Percentiles rank a stretch among this genome's conserved stretches.
phyloP scores from a whole-genome alignment of 1,284 basidiomycete genomes.

The Marasmius oreades region DNA sequence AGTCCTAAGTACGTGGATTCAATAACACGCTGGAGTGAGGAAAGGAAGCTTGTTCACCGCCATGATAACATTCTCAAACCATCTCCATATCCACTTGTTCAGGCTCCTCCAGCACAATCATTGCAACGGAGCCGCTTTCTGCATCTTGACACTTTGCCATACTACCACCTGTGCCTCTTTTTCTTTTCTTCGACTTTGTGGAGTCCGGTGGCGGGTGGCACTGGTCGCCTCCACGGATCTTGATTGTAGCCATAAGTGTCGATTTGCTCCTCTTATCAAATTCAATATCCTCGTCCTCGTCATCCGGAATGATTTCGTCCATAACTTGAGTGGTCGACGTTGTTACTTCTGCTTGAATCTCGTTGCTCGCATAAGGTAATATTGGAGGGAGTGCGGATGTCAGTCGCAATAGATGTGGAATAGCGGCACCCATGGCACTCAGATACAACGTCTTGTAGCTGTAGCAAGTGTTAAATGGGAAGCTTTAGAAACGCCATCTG shows the following conservation, averaged over 20 bases:
- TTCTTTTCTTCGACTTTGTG: background rate
- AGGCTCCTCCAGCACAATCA: conserved; percentile 30
- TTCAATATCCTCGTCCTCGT: conserved; percentile 69
- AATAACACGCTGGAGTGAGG: too few relatives aligned
- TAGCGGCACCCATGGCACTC: conserved; percentile 84
- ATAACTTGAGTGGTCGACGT: conserved; percentile 78
- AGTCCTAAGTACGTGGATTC: too few relatives aligned
- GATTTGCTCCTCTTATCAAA: conserved; percentile 70
- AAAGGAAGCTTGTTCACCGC: too few relatives aligned
- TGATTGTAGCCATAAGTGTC: conserved; percentile 56
- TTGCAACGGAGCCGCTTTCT: conserved; percentile 1
- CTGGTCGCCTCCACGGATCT: conserved; percentile 55
- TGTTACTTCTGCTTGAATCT: conserved; percentile 64
- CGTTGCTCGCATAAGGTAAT: conserved; percentile 63
- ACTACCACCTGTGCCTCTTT: background rate
- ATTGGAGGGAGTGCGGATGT: conserved; percentile 70
- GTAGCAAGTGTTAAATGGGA: conserved; percentile 9
- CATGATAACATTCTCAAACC: conserved; percentile 25
- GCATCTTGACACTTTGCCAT: background rate
- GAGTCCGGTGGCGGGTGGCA: background rate
- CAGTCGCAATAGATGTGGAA: conserved; percentile 76
- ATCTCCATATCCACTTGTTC: conserved; percentile 38
- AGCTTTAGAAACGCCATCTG: conserved; percentile 1
- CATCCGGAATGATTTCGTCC: conserved; percentile 76
- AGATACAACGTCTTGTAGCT: conserved; percentile 77